Conservation (phyloP, 75 land plant genomes). For the Cupressus sempervirens region DNA sequence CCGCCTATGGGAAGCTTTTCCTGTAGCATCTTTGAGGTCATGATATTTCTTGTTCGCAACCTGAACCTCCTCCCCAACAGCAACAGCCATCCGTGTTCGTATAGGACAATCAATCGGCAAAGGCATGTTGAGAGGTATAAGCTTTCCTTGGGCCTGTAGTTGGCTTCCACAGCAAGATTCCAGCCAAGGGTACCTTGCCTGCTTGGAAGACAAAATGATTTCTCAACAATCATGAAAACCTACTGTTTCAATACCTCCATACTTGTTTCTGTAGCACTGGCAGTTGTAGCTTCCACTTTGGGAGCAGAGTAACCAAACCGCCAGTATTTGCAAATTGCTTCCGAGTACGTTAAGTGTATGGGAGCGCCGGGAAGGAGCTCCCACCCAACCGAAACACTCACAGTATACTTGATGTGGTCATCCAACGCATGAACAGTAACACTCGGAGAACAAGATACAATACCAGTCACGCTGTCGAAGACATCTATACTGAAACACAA, state of each 20-base stretch:
- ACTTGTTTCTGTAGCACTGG: background rate
- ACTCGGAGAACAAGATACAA: background rate
- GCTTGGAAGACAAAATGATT: background rate
- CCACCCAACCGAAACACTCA: background rate
- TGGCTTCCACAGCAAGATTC: slow-evolving; percentile 7
- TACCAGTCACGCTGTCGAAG: background rate
- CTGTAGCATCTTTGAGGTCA: slow-evolving; percentile 9
- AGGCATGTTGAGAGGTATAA: background rate
- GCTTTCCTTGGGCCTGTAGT: background rate
- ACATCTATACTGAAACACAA: background rate
- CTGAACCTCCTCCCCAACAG: slow-evolving; percentile 24
- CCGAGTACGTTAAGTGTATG: background rate
- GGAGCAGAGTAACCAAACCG: background rate
- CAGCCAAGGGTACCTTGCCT: slow-evolving; percentile 2
- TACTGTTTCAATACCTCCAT: background rate
- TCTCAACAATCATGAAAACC: slow-evolving; percentile 9
- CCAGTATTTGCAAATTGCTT: background rate
- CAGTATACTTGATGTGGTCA: background rate
- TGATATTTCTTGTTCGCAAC: slow-evolving; percentile 15
- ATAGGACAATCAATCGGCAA: slow-evolving; percentile 21
- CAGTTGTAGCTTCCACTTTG: background rate
- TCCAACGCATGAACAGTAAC: background rate
- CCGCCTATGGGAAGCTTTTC: slow-evolving; percentile 17
- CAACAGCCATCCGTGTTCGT: slow-evolving; percentile 28
- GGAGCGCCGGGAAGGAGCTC: background rate